A percentile compares a stretch with the other conserved stretches of the same genome.
Conservation (phyloP, 768 basidiomycete species). For the Hygrophorus pudorinus region DNA sequence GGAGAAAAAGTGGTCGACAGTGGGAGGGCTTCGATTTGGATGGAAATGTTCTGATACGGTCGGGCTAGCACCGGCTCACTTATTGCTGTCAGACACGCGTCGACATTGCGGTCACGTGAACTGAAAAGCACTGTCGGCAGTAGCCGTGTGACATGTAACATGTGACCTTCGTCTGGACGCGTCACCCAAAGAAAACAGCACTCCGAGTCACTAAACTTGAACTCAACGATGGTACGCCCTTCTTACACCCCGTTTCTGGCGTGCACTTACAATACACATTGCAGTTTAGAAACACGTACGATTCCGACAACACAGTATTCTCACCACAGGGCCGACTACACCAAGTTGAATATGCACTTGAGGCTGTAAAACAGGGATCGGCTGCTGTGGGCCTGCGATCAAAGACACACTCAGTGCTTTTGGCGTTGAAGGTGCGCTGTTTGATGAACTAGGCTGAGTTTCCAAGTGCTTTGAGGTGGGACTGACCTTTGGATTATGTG, state of each 20-base stretch:
- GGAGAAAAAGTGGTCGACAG: conserved; percentile 43
- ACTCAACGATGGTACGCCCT: conserved; percentile 24
- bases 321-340: conserved; percentile 94
- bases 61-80: no score
- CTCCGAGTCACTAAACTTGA: no score
- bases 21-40: conserved; percentile 41
- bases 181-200: conserved; percentile 10
- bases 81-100: background rate
- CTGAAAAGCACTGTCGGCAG: background rate
- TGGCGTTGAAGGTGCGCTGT: conserved; percentile 77
- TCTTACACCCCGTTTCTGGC: background rate
- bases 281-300: conserved; percentile 93
- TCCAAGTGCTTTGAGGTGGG: no score
- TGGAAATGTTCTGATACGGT: no score
- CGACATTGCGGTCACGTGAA: no score
- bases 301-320: conserved; percentile 97
- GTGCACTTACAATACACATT: conserved; percentile 6
- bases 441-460: conserved; percentile 1
- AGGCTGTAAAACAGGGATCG: conserved; percentile 99
- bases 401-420: conserved; percentile 86
- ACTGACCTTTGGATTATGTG: background rate
- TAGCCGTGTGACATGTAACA: background rate
- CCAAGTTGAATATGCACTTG: conserved; percentile 97
- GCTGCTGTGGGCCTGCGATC: conserved; percentile 96
- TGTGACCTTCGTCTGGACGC: conserved; percentile 9